Percentiles rank a stretch among this genome's conserved stretches.
Conservation (phyloP, 768 basidiomycete genomes). For the Auricularia sp. region DNA sequence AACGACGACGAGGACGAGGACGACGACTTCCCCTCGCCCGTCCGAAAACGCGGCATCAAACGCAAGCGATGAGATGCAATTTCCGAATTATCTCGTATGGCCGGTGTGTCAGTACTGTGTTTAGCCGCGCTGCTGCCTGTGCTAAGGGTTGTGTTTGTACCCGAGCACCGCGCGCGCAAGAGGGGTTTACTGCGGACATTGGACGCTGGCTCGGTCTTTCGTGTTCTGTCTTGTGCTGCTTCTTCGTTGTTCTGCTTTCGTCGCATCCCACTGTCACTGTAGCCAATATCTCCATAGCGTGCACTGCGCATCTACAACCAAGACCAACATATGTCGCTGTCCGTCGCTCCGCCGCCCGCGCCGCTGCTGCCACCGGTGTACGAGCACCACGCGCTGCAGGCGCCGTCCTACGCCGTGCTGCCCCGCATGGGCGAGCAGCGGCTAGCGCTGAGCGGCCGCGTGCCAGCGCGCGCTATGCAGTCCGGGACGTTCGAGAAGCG, state of each 20-base stretch:
- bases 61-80: slow-evolving; percentile 47
- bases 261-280: background rate
- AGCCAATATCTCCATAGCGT: background rate
- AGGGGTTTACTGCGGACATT: background rate
- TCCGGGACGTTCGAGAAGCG: background rate
- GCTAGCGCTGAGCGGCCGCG: background rate
- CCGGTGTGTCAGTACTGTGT: no score
- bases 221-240: background rate
- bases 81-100: slow-evolving; percentile 6
- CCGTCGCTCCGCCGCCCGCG: background rate
- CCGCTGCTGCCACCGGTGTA: background rate
- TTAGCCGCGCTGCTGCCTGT: background rate
- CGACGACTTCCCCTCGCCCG: background rate
- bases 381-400: background rate
- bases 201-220: background rate
- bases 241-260: background rate
- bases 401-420: background rate
- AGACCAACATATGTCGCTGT: background rate
- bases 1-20: slow-evolving; percentile 26
- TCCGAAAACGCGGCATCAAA: slow-evolving; percentile 24
- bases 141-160: slow-evolving; percentile 9
- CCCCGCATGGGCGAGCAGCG: background rate
- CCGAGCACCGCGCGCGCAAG: background rate
- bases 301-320: background rate
- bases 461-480: background rate